A percentile compares a stretch with the other conserved stretches of the same genome.
These are phyloP conservation scores for Hysterium pulicare DNA, from an alignment of 2,329 filamentous ascomycete species.

Conservation along the genomic window DNA sequence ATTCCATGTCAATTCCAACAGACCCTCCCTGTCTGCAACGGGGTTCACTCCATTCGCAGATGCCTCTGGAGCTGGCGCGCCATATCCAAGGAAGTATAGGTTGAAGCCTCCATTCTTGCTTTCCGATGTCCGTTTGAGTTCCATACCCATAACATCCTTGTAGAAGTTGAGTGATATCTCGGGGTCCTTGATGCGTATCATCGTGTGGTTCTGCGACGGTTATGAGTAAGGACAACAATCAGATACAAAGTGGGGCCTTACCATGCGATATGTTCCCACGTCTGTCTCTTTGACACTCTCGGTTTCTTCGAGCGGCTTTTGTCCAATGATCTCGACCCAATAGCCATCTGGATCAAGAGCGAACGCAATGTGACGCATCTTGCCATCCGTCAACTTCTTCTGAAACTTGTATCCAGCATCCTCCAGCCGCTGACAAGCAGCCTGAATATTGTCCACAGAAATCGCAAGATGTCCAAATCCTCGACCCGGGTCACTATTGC, in stretches of 20 bases:
- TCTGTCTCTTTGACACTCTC: slow-evolving; percentile 72
- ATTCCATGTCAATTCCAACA: slow-evolving; percentile 88
- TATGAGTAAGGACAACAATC: slow-evolving; percentile 6
- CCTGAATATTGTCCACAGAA: slow-evolving; percentile 66
- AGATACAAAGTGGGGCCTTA: slow-evolving; percentile 47
- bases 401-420: slow-evolving; percentile 90
- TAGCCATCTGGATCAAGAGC: slow-evolving; percentile 76
- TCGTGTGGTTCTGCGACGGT: slow-evolving; percentile 70
- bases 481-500: slow-evolving; percentile 85
- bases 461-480: slow-evolving; percentile 83
- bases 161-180: slow-evolving; percentile 49
- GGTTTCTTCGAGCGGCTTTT: slow-evolving; percentile 68
- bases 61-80: slow-evolving; percentile 44
- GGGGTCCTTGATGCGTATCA: slow-evolving; percentile 82
- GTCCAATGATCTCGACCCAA: slow-evolving; percentile 74
- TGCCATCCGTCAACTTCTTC: slow-evolving; percentile 87
- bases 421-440: slow-evolving; percentile 83
- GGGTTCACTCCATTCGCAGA: slow-evolving; percentile 56
- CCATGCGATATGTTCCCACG: slow-evolving; percentile 67
- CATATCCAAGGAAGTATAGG: slow-evolving; percentile 88
- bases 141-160: slow-evolving; percentile 85
- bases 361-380: slow-evolving; percentile 73
- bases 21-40: slow-evolving; percentile 69
- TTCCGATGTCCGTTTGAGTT: slow-evolving; percentile 69
- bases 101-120: slow-evolving; percentile 72